These are phyloP conservation scores for Carex sylvatica DNA, from an alignment of 202 grass and related monocot genomes.

Conservation along the genomic window DNA sequence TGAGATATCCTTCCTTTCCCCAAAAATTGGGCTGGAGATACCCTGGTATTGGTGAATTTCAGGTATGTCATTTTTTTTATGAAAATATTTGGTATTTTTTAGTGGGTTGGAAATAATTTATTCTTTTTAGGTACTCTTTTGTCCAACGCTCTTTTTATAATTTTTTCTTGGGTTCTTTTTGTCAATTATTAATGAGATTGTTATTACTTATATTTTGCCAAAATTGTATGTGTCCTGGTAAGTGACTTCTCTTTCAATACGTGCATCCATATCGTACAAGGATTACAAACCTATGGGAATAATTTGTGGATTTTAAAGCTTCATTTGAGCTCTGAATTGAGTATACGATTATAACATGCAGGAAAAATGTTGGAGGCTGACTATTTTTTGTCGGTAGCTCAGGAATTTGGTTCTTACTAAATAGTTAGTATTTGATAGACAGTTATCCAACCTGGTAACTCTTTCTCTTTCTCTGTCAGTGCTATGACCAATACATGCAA, in stretches of 20 bases:
- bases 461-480: conserved; percentile 41
- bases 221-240: background rate
- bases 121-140: background rate
- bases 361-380: background rate
- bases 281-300: background rate
- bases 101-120: background rate
- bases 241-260: background rate
- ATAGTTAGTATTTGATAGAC: background rate
- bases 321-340: background rate
- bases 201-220: background rate
- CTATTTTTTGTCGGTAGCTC: background rate
- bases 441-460: background rate
- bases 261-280: background rate
- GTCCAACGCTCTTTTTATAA: background rate
- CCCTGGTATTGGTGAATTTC: conserved; percentile 99
- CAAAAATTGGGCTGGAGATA: conserved; percentile 83
- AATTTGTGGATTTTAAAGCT: background rate
- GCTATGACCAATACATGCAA: conserved; percentile 96
- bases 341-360: background rate
- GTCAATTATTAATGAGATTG: background rate
- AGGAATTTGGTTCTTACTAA: background rate
- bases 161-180: background rate
- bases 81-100: background rate
- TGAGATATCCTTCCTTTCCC: conserved; percentile 82
- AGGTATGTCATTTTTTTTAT: conserved; percentile 45